Conservation (phyloP, 2,329 filamentous ascomycete species). For the Xylariaceae sp. region DNA sequence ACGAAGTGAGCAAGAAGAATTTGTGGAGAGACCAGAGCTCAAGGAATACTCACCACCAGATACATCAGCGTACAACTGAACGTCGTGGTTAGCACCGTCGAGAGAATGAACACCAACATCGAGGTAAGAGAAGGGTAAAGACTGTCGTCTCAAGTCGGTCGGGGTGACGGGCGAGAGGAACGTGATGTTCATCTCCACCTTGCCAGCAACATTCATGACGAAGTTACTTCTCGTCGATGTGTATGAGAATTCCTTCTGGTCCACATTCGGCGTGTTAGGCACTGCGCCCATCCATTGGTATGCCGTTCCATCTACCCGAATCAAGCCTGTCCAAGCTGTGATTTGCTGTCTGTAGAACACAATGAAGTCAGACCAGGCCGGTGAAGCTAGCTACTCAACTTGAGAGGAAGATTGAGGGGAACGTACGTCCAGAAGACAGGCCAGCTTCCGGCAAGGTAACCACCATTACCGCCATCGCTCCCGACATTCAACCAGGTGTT, state of each 20-base stretch:
- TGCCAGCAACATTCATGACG: slow-evolving; percentile 56
- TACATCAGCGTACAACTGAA: slow-evolving; percentile 69
- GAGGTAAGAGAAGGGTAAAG: slow-evolving; percentile 65
- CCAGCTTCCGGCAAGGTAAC: slow-evolving; percentile 64
- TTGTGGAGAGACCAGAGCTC: too few relatives aligned
- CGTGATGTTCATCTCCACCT: slow-evolving; percentile 59
- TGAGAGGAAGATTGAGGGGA: neutral
- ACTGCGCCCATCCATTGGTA: slow-evolving; percentile 65
- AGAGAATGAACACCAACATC: slow-evolving; percentile 56
- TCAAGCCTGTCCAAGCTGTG: slow-evolving; percentile 62
- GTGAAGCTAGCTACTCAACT: neutral
- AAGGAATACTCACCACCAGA: slow-evolving; percentile 51
- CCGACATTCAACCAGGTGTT: slow-evolving; percentile 64
- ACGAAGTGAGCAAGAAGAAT: slow-evolving; percentile 5
- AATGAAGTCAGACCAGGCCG: slow-evolving; percentile 15
- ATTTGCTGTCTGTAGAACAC: slow-evolving; percentile 42
- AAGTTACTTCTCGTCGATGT: slow-evolving; percentile 69
- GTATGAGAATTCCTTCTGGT: slow-evolving; percentile 61
- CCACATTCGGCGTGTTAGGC: slow-evolving; percentile 43
- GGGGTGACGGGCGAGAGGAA: slow-evolving; percentile 68
- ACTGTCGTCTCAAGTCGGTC: slow-evolving; percentile 61
- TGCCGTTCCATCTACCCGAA: slow-evolving; percentile 59
- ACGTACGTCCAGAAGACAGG: slow-evolving; percentile 63
- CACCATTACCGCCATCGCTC: slow-evolving; percentile 56
- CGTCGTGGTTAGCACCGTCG: slow-evolving; percentile 57